Conservation (phyloP, 78 protist genomes). For the Pigoraptor vietnamica region DNA sequence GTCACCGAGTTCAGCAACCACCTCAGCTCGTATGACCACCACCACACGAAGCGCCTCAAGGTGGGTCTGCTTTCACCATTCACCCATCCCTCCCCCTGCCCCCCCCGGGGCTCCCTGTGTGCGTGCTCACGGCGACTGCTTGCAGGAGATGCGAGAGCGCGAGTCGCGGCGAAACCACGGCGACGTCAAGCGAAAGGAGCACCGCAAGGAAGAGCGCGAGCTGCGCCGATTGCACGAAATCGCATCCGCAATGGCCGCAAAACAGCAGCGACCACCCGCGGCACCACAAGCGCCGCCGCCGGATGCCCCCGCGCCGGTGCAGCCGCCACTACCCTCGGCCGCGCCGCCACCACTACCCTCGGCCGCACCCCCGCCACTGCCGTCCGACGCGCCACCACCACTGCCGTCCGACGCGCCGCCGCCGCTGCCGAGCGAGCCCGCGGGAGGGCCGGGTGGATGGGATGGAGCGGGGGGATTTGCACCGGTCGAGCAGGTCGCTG, state of each 20-base stretch:
- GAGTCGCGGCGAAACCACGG: not conserved
- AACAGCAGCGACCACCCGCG: not conserved
- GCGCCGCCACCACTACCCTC: too few relatives aligned
- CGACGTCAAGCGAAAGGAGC: not conserved
- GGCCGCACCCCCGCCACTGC: too few relatives aligned
- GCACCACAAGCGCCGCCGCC: not conserved
- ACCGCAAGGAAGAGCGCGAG: not conserved
- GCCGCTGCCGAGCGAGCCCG: too few relatives aligned
- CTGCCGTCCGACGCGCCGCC: too few relatives aligned
- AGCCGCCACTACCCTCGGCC: too few relatives aligned
- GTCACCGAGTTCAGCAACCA: conserved; percentile 22
- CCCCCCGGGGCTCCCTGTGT: too few relatives aligned
- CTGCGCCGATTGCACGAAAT: not conserved
- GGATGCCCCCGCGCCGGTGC: too few relatives aligned
- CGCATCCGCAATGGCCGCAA: not conserved
- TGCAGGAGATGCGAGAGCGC: not conserved
- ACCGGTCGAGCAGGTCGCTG: too few relatives aligned
- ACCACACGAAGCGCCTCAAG: conserved; percentile 50
- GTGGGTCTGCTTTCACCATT: not conserved
- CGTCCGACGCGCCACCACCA: too few relatives aligned
- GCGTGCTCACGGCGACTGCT: too few relatives aligned
- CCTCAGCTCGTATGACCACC: conserved; percentile 54
- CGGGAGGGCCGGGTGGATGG: too few relatives aligned
- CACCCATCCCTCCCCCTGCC: not conserved
- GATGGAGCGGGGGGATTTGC: too few relatives aligned